Percentiles rank a stretch among this genome's conserved stretches.
Evolutionary conservation across 75 land plant genomes (phyloP).

Genomic region (Cupressus sempervirens): DNA sequence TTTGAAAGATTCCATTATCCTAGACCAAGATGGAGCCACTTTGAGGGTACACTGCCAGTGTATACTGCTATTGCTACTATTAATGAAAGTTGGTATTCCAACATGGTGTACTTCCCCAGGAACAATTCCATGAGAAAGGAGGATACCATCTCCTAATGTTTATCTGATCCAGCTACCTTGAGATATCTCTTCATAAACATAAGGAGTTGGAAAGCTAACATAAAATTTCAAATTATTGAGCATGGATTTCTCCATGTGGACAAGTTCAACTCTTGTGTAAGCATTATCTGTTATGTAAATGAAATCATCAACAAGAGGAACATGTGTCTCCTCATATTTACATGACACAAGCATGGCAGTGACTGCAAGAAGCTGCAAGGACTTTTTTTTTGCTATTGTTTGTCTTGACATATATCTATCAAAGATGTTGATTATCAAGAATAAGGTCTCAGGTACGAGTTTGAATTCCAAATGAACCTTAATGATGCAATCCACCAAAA

Average conservation of each 20-base stretch:
- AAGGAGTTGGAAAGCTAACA: constrained; percentile 43
- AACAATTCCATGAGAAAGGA: constrained; percentile 37
- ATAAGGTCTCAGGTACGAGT: constrained; percentile 44
- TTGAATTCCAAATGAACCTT: constrained; percentile 42
- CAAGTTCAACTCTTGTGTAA: constrained; percentile 28
- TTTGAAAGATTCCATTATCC: constrained; percentile 23
- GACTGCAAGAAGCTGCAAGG: constrained; percentile 41
- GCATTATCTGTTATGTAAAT: constrained; percentile 34
- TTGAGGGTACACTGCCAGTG: constrained; percentile 29
- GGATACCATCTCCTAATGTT: no score
- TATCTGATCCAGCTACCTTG: no score
- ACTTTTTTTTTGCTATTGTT: constrained; percentile 29
- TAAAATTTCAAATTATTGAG: constrained; percentile 31
- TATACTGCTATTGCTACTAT: constrained; percentile 49
- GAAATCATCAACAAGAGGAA: constrained; percentile 30
- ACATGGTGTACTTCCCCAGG: constrained; percentile 39
- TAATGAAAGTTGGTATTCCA: constrained; percentile 31
- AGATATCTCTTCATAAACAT: constrained; percentile 41
- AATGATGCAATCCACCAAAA: no score
- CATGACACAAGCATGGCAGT: constrained; percentile 39
- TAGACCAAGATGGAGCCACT: constrained; percentile 26
- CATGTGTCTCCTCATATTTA: constrained; percentile 41
- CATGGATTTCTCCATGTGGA: constrained; percentile 43
- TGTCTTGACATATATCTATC: constrained; percentile 30
- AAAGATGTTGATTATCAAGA: constrained; percentile 29